Conservation (phyloP, 2,329 filamentous ascomycete genomes). For the Colletotrichum aenigma region DNA sequence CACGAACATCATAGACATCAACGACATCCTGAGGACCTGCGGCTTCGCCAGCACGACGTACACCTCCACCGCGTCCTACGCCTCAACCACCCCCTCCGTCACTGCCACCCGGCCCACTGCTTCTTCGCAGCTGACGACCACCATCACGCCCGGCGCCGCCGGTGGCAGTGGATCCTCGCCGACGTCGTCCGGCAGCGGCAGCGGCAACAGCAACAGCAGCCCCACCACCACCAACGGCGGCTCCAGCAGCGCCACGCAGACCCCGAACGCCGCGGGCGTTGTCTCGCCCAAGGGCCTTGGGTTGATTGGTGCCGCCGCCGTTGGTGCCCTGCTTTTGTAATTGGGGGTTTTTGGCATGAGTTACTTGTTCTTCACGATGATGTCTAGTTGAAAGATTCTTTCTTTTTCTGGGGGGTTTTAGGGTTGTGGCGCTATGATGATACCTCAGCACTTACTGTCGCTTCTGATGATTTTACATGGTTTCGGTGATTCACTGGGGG, state of each 20-base stretch:
- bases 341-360: not conserved
- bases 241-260: not conserved
- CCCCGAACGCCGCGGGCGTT: conserved; percentile 11
- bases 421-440: not conserved
- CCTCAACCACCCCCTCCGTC: conserved; percentile 13
- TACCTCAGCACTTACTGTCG: conserved; percentile 10
- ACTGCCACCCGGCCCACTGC: conserved; percentile 14
- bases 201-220: not conserved
- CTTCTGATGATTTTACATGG: not conserved
- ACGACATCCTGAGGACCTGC: conserved; percentile 23
- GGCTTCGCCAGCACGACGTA: conserved; percentile 22
- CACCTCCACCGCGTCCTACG: conserved; percentile 15
- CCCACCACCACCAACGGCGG: not conserved
- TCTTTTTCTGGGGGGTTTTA: not conserved
- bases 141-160: conserved; percentile 14
- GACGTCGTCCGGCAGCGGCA: not conserved
- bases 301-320: conserved; percentile 10
- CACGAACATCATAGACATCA: conserved; percentile 10
- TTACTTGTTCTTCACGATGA: not conserved
- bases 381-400: not conserved
- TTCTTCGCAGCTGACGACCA: conserved; percentile 21
- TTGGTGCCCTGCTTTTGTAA: conserved; percentile 15
- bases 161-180: not conserved
- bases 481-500: not conserved
- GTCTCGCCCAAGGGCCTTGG: conserved; percentile 4